phyloP scores from a whole-genome alignment of 768 basidiomycete species.

The Leccinum ochraceum region DNA sequence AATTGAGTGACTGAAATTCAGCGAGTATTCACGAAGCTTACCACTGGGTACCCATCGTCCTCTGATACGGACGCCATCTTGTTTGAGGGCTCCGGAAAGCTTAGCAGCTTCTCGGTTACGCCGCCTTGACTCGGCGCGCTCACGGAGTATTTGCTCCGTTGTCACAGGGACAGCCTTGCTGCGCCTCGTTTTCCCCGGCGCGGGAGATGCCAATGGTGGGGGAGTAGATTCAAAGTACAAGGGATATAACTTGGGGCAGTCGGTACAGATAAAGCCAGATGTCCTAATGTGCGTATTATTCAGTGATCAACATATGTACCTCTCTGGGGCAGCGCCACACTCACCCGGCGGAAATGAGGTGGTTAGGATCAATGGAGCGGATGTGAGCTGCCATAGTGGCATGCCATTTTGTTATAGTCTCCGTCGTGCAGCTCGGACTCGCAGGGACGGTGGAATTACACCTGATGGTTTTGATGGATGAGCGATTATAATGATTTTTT shows the following conservation, averaged over 20 bases:
- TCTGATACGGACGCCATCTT: constrained; percentile 50
- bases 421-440: constrained; percentile 45
- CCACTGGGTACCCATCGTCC: constrained; percentile 62
- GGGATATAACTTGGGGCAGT: constrained; percentile 58
- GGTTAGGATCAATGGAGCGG: constrained; percentile 54
- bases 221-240: constrained; percentile 27
- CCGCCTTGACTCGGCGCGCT: constrained; percentile 50
- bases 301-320: background rate
- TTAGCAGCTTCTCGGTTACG: constrained; percentile 39
- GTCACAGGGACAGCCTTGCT: constrained; percentile 43
- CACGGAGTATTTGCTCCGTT: constrained; percentile 46
- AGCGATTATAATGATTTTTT: background rate
- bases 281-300: constrained; percentile 32
- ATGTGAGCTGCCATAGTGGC: constrained; percentile 46
- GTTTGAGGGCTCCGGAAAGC: constrained; percentile 32
- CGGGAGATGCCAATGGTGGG: constrained; percentile 41
- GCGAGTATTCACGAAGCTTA: constrained; percentile 26
- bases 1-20: constrained; percentile 4
- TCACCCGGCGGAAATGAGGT: constrained; percentile 64
- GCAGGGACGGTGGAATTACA: constrained; percentile 57
- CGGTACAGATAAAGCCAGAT: constrained; percentile 59
- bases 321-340: constrained; percentile 14
- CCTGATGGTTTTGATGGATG: constrained; percentile 31
- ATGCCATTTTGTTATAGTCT: constrained; percentile 61
- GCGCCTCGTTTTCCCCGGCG: constrained; percentile 40